phyloP scores from a whole-genome alignment of 306 rosid species.

The Fagus sylvatica region DNA sequence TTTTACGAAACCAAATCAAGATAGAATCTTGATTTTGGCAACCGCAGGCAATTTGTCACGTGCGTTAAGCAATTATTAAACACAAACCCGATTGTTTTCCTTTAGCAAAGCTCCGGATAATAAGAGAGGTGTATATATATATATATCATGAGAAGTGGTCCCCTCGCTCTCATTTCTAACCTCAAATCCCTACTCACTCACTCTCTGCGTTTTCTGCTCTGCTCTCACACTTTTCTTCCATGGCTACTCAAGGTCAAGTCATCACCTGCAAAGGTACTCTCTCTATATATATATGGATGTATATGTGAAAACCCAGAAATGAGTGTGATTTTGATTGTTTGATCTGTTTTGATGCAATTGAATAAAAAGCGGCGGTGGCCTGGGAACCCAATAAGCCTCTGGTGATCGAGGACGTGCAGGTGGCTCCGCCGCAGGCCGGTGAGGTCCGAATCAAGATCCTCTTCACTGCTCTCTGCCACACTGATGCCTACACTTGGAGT shows the following conservation, averaged over 20 bases:
- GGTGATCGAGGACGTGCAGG: slow-evolving; percentile 80
- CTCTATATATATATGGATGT: neutral
- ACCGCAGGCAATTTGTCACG: too few relatives aligned
- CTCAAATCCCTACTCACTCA: neutral
- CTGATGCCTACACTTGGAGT: slow-evolving; percentile 93
- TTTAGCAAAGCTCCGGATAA: too few relatives aligned
- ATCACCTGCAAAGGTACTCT: slow-evolving; percentile 91
- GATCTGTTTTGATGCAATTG: neutral
- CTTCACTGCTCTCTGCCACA: slow-evolving; percentile 87
- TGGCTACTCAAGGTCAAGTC: slow-evolving; percentile 89
- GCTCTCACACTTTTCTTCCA: slow-evolving; percentile 22
- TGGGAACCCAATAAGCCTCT: slow-evolving; percentile 96
- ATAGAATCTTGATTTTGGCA: too few relatives aligned
- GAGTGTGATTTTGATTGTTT: neutral
- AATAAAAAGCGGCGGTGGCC: slow-evolving; percentile 83
- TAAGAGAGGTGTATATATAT: too few relatives aligned
- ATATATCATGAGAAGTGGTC: neutral
- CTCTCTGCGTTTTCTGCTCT: neutral
- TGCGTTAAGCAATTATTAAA: too few relatives aligned
- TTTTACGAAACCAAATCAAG: too few relatives aligned
- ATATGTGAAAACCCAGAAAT: neutral
- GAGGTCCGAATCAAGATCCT: slow-evolving; percentile 86
- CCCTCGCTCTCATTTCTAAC: neutral
- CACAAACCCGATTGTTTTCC: too few relatives aligned
- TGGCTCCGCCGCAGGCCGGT: slow-evolving; percentile 85